phyloP scores from a whole-genome alignment of 345 rosid genomes.

The Brassica rapa region DNA sequence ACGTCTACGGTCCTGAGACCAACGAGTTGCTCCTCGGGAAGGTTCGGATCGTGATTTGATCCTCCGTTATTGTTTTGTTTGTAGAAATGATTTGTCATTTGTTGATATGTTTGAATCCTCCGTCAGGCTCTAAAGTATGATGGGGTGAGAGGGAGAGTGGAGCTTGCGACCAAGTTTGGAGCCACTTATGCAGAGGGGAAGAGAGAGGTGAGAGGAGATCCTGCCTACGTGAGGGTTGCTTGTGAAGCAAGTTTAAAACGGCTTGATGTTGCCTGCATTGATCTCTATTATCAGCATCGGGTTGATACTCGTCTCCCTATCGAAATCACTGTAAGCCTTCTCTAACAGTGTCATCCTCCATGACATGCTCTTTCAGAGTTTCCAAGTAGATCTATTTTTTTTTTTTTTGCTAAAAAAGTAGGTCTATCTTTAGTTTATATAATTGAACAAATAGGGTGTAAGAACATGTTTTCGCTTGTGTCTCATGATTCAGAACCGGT shows the following conservation, averaged over 20 bases:
- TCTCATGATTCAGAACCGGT: background rate
- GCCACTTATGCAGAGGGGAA: constrained; percentile 23
- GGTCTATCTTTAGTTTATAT: background rate
- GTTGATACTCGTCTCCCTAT: constrained; percentile 37
- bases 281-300: constrained; percentile 67
- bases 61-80: background rate
- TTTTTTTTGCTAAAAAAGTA: too few species aligned
- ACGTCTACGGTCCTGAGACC: constrained; percentile 46
- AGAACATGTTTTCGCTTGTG: background rate
- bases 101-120: background rate
- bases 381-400: background rate
- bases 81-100: background rate
- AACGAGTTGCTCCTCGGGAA: constrained; percentile 45
- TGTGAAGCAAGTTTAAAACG: constrained; percentile 66
- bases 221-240: constrained; percentile 52
- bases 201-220: constrained; percentile 45
- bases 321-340: constrained; percentile 45
- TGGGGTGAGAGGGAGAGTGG: constrained; percentile 47
- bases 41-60: background rate
- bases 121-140: constrained; percentile 49
- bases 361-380: background rate
- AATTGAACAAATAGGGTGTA: background rate
- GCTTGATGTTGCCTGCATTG: constrained; percentile 49
- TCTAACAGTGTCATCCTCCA: background rate
- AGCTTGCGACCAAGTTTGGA: constrained; percentile 61